phyloP scores from a whole-genome alignment of 1,284 basidiomycete genomes.

The Butyriboletus appendiculatus region DNA sequence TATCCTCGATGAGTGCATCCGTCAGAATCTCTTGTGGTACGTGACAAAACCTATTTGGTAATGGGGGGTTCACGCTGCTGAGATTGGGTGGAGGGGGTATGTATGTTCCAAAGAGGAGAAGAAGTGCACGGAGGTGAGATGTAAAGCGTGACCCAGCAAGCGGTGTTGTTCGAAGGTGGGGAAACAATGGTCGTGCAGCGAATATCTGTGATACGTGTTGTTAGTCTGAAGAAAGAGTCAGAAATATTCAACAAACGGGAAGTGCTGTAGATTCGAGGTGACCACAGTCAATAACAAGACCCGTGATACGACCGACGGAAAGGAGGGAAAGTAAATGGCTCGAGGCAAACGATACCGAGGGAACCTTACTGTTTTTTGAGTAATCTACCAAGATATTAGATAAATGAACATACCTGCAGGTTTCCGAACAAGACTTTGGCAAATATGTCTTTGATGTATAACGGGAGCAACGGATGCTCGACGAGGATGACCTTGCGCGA shows the following conservation, averaged over 20 bases:
- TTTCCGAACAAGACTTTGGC: constrained; percentile 90
- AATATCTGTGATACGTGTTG: constrained; percentile 63
- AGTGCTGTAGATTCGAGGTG: constrained; percentile 87
- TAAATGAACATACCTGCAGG: constrained; percentile 63
- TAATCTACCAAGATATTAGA: not conserved
- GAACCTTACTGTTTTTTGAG: constrained; percentile 55
- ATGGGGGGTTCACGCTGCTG: constrained; percentile 59
- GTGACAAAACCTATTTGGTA: constrained; percentile 59
- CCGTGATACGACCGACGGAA: constrained; percentile 86
- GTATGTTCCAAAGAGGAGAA: constrained; percentile 81
- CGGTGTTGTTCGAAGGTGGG: constrained; percentile 79
- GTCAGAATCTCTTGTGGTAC: constrained; percentile 77
- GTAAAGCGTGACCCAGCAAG: constrained; percentile 77
- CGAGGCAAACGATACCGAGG: constrained; percentile 90
- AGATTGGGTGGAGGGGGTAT: constrained; percentile 75
- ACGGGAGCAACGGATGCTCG: constrained; percentile 86
- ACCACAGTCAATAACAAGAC: constrained; percentile 91
- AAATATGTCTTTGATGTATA: constrained; percentile 86
- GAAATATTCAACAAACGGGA: constrained; percentile 61
- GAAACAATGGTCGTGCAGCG: constrained; percentile 82
- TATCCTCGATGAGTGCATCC: constrained; percentile 75
- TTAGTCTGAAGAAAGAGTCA: not conserved
- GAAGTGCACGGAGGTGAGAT: constrained; percentile 72
- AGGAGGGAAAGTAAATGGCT: constrained; percentile 84
- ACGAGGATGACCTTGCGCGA: constrained; percentile 90